A percentile compares a stretch with the other conserved stretches of the same genome.
Evolutionary conservation across 176 grass and related monocot species (phyloP).

Genomic region (Zea luxurians): DNA sequence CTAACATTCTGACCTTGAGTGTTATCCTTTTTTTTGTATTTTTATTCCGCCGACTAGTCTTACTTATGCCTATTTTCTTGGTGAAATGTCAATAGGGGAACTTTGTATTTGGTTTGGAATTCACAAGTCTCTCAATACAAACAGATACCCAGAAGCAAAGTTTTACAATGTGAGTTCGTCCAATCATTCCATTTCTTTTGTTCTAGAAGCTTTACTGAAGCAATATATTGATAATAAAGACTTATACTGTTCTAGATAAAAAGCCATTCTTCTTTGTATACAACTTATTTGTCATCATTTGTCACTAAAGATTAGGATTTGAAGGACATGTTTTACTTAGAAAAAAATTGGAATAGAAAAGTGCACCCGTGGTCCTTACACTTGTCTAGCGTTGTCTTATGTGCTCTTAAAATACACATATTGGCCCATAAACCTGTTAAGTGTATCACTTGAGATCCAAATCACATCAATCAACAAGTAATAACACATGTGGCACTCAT

Average conservation of each 20-base stretch:
- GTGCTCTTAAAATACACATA: not conserved
- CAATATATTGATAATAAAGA: constrained; percentile 40
- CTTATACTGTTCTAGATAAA: constrained; percentile 46
- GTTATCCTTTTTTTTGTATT: constrained; percentile 33
- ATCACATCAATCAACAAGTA: not conserved
- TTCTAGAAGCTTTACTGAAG: constrained; percentile 10
- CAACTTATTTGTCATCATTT: constrained; percentile 25
- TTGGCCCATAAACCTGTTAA: not conserved
- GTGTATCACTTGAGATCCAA: not conserved
- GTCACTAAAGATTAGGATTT: constrained; percentile 22
- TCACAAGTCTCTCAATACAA: constrained; percentile 79
- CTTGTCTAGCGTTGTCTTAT: not conserved
- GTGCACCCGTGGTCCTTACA: not conserved
- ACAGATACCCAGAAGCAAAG: constrained; percentile 78
- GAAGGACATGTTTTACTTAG: constrained; percentile 13
- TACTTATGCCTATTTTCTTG: constrained; percentile 40
- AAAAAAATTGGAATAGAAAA: constrained; percentile 12
- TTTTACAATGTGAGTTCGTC: constrained; percentile 65
- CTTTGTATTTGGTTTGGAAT: constrained; percentile 82
- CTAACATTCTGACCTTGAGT: constrained; percentile 14
- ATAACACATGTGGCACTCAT: not conserved
- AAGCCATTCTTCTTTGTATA: constrained; percentile 29
- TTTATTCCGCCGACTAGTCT: constrained; percentile 30
- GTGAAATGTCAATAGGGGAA: constrained; percentile 57
- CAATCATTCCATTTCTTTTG: constrained; percentile 31